Base-by-base conservation (phyloP, 1,284 basidiomycete species). In the Irpex lacteus region DNA sequence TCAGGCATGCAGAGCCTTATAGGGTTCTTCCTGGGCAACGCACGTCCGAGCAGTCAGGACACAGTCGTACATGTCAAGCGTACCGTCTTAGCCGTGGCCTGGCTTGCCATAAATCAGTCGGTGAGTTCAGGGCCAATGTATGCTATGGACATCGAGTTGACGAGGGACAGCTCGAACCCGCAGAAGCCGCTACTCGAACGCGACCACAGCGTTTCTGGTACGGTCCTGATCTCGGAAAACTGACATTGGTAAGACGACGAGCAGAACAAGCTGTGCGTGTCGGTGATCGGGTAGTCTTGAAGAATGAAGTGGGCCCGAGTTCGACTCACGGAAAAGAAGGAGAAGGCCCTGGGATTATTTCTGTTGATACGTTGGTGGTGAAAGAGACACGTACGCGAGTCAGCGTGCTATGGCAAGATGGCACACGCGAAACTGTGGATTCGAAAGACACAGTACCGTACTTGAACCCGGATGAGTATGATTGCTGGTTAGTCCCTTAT, bases 381-480 rank as follows among this genome's bases (percentile, higher is more conserved):
- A 82, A 81, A 52, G 87, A 92, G 75, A 92, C 91, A 5, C 78
- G 84, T 62, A 92, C 92, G 8, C 81, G 76, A 9, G 80, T 93
- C 36, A 82, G 84, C n/a, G 81, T 98, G 36, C 74, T 96, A 15
- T 98, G 96, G 96, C 96, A 98, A 78, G 90, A 95, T 73, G 95
- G 94, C 18, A 81, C 79, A 6, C 80, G 76, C 63, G 87, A 90
- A 70, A 85, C 82, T 3, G 61, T 89, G 21, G 81, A 77, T 58
- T 83, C 94, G 3, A 85, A 80, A 19, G 82, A 87, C 13, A 79
- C 96, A 40, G 87, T 96, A 44, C 95, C 94, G 0, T 92, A 96
- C 72, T 72, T 91, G 57, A 93, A 92, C 67, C 86, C 91, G 5
- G 92, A 94, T 73, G 92, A 94, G 74, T 91, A 92, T 72, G 92